Conservation (phyloP, 768 basidiomycete genomes). For the Rossbeevera mucosa region DNA sequence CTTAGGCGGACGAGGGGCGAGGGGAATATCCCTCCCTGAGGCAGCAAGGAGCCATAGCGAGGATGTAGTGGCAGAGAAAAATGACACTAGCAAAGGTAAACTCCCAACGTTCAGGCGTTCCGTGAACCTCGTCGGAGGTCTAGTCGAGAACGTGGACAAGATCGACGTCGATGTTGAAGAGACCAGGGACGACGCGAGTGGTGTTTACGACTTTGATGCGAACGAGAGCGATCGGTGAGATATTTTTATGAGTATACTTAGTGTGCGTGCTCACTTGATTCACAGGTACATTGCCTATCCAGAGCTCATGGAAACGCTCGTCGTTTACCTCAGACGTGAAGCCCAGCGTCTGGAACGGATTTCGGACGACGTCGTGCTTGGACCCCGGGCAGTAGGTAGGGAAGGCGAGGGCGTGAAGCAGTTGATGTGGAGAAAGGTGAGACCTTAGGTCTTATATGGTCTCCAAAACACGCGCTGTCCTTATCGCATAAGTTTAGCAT, state of each 20-base stretch:
- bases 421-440: conserved; percentile 28
- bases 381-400: conserved; percentile 29
- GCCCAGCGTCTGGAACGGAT: conserved; percentile 59
- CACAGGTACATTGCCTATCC: conserved; percentile 72
- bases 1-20: conserved; percentile 78
- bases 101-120: conserved; percentile 47
- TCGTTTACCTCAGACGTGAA: conserved; percentile 69
- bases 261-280: conserved; percentile 2
- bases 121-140: conserved; percentile 67
- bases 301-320: conserved; percentile 65
- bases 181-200: conserved; percentile 58
- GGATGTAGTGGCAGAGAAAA: neutral
- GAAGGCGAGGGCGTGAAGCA: conserved; percentile 31
- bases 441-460: conserved; percentile 10
- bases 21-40: conserved; percentile 49
- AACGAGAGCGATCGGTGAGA: conserved; percentile 39
- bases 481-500: conserved; percentile 3
- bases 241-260: neutral
- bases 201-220: conserved; percentile 66
- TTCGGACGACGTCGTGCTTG: conserved; percentile 38
- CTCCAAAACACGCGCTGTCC: neutral
- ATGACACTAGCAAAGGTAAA: neutral
- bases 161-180: conserved; percentile 58
- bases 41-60: conserved; percentile 4
- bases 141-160: conserved; percentile 55